A percentile compares a stretch with the other conserved stretches of the same genome.
Evolutionary conservation across 306 rosid genomes (phyloP).

Genomic region (Cercis canadensis): DNA sequence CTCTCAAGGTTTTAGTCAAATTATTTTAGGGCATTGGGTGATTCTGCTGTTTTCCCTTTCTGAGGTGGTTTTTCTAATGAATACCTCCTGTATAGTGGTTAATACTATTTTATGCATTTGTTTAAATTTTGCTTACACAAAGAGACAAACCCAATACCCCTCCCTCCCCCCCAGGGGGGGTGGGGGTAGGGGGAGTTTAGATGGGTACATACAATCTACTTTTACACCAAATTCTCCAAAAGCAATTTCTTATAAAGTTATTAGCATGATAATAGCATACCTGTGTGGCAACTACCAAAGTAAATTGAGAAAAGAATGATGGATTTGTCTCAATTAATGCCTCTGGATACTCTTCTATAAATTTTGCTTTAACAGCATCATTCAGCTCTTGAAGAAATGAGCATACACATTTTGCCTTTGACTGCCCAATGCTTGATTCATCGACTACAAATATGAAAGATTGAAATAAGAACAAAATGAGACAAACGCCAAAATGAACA

Average conservation of each 20-base stretch:
- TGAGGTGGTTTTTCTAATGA: neutral
- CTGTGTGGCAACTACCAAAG: constrained; percentile 94
- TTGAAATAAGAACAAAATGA: constrained; percentile 26
- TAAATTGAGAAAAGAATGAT: constrained; percentile 90
- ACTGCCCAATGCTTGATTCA: constrained; percentile 81
- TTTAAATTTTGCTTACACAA: neutral
- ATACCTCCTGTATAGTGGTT: neutral
- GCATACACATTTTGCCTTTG: constrained; percentile 91
- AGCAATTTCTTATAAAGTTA: constrained; percentile 9
- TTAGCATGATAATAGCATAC: constrained; percentile 45
- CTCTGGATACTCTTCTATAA: constrained; percentile 88
- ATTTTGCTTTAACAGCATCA: constrained; percentile 95
- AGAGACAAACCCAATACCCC: neutral
- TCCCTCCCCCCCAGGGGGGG: too few species aligned
- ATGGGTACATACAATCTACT: constrained; percentile 6
- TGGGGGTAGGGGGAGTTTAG: too few species aligned
- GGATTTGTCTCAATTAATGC: constrained; percentile 80
- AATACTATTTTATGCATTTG: neutral
- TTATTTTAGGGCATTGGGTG: neutral
- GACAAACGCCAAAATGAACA: neutral
- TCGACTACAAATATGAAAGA: constrained; percentile 59
- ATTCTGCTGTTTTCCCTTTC: neutral
- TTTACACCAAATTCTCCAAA: constrained; percentile 3
- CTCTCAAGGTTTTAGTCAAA: neutral
- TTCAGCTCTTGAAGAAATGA: constrained; percentile 97